These are phyloP conservation scores for Chlamydomonas incerta DNA, from an alignment of 139 green algal genomes.

Conservation along the genomic window DNA sequence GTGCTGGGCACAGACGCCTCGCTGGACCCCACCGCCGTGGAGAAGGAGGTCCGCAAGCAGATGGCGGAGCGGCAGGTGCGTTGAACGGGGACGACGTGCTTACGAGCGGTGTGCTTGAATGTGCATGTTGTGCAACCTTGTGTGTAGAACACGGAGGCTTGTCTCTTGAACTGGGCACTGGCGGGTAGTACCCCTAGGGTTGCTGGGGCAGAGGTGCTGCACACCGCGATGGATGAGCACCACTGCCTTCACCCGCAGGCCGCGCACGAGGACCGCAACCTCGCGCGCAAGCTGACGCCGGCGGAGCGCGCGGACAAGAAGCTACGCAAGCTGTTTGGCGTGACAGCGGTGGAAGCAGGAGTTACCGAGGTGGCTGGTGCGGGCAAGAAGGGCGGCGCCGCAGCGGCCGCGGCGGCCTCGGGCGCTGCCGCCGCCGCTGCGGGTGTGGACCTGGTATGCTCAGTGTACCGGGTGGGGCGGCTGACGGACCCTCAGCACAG, in stretches of 20 bases:
- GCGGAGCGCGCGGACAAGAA: slow-evolving; percentile 95
- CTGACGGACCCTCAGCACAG: slow-evolving; percentile 20
- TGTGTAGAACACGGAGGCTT: no score
- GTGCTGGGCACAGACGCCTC: slow-evolving; percentile 91
- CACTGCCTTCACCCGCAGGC: no score
- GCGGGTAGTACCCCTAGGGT: no score
- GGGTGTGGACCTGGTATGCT: slow-evolving; percentile 46
- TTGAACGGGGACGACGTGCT: no score
- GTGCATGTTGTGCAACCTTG: no score
- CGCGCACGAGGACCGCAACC: slow-evolving; percentile 97
- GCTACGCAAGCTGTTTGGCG: slow-evolving; percentile 90
- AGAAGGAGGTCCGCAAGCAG: slow-evolving; percentile 86
- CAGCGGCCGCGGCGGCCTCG: background rate
- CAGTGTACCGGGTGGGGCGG: slow-evolving; percentile 47
- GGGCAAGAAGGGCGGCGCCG: background rate
- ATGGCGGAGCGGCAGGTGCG: slow-evolving; percentile 82
- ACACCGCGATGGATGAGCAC: no score
- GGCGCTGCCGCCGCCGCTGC: background rate
- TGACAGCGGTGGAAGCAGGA: slow-evolving; percentile 13
- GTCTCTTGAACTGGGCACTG: no score
- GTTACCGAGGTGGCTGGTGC: background rate
- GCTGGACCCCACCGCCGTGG: slow-evolving; percentile 93
- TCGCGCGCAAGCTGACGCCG: slow-evolving; percentile 94
- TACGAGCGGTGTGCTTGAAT: no score
- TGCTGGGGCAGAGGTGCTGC: no score